A percentile compares a stretch with the other conserved stretches of the same genome.
Conservation (phyloP, 331 rosid species). For the Rosa hybrid region DNA sequence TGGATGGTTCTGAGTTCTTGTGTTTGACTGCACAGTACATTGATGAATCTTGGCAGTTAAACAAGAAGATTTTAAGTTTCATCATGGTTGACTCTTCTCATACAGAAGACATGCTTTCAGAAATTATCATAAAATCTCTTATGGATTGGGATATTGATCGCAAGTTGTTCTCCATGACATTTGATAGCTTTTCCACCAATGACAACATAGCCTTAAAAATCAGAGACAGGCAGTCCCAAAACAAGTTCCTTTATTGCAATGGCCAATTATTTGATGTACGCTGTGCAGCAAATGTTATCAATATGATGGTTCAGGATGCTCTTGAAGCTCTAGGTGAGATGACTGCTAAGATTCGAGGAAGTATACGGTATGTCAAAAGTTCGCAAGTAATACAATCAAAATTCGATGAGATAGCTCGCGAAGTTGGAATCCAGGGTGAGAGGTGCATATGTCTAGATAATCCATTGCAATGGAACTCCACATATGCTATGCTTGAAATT, state of each 20-base stretch:
- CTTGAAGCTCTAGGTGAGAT: constrained; percentile 60
- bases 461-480: constrained; percentile 70
- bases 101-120: constrained; percentile 80
- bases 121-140: constrained; percentile 70
- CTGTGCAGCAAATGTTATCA: constrained; percentile 73
- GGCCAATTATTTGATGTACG: constrained; percentile 96
- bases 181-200: constrained; percentile 71
- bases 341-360: constrained; percentile 60
- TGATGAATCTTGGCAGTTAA: constrained; percentile 85
- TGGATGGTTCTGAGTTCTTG: constrained; percentile 58
- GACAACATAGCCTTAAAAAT: constrained; percentile 63
- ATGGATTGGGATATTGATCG: constrained; percentile 99
- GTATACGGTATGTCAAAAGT: constrained; percentile 65
- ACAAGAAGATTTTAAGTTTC: constrained; percentile 75
- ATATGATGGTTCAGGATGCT: constrained; percentile 72
- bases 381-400: constrained; percentile 62
- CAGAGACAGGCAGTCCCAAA: constrained; percentile 77
- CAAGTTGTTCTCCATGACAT: constrained; percentile 81
- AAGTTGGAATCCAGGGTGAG: constrained; percentile 61
- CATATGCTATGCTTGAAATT: constrained; percentile 77
- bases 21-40: constrained; percentile 89
- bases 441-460: constrained; percentile 65
- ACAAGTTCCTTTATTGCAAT: constrained; percentile 80
- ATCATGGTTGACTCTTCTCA: constrained; percentile 71
- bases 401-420: constrained; percentile 69